Conservation (phyloP, 176 grass and related monocot species). For the Oryza rufipogon region DNA sequence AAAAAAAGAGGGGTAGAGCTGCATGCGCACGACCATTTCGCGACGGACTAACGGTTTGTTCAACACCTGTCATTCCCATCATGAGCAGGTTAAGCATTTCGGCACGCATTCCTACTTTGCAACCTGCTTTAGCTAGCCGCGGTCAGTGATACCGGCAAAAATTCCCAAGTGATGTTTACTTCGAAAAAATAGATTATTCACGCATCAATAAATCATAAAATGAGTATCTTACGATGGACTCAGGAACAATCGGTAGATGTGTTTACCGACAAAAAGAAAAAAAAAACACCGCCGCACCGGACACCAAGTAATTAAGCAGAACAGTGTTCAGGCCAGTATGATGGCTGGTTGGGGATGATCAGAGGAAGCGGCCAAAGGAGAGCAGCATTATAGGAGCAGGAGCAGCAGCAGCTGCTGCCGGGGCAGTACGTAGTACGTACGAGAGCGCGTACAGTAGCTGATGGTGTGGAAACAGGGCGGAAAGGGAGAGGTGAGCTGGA, state of each 20-base stretch:
- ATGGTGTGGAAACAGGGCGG: conserved; percentile 20
- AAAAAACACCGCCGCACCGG: not conserved
- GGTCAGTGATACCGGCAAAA: conserved; percentile 28
- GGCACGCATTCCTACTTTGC: conserved; percentile 1
- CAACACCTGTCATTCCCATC: conserved; percentile 34
- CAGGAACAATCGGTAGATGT: not conserved
- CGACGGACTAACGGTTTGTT: not conserved
- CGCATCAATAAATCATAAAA: not conserved
- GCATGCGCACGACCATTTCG: conserved; percentile 30
- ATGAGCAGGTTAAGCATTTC: not conserved
- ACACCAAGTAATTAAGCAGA: not conserved
- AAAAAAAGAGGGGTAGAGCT: not conserved
- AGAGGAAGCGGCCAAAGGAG: conserved; percentile 21
- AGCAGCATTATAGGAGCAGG: not conserved
- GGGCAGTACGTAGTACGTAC: not conserved
- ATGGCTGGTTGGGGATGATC: not conserved
- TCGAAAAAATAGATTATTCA: not conserved
- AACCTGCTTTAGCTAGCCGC: conserved; percentile 6
- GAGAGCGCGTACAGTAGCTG: conserved; percentile 5
- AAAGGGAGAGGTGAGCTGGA: conserved; percentile 57
- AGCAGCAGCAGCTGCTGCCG: not conserved
- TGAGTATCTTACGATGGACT: not conserved
- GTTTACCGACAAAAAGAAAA: not conserved
- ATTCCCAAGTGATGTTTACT: not conserved
- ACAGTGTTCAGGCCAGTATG: not conserved